Evolutionary conservation across 768 basidiomycete species (phyloP), one percentile per base, ranked within the genome.

Genomic region (Sistotremastrum niveocremeum): DNA sequence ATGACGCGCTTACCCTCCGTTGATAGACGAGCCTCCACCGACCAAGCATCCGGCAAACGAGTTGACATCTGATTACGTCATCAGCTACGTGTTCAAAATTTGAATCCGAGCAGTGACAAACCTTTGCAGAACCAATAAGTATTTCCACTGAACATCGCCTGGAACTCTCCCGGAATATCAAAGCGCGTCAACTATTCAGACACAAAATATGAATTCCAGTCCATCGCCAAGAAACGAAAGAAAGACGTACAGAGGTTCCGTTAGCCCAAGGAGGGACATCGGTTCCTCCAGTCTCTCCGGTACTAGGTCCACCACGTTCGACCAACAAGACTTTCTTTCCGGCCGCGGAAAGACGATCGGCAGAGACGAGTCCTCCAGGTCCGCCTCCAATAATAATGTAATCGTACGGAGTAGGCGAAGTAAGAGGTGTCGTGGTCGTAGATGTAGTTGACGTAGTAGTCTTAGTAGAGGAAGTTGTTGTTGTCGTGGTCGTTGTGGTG

Each of bases 41-140:
- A 79, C 55, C 33, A 79, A 56, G 56, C 79, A 81, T 33, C 77
- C 79, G 20, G 77, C 79, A 56, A 78, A 81, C 29, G 72, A 69
- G 30, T 65, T 76, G 48, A 77, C 62, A 57, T 79, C 78, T 70
- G 34, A 31, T 30, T 28, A 9, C 39, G 8, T 34, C 12, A n/a
- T 33, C 31, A 20, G 34, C 29, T 11, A 6, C 29, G 28, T 20
- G 36, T 54, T 31, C 45, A 20, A 20, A 20, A 20, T 20, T 20
- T 2, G 20, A 20, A 2, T 20, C 1, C 20, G 2, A 1, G 20
- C 2, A 20, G 2, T 1, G 2, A 20, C 20, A 20, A 20, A 70
- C 73, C 74, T 59, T 75, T 77, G 62, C 77, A 81, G 75, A 75
- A 81, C 71, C 72, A 81, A 60, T 66, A 79, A 2, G 53, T 47